Conservation (phyloP, 805 yeast species). For the Ogataea siamensis region DNA sequence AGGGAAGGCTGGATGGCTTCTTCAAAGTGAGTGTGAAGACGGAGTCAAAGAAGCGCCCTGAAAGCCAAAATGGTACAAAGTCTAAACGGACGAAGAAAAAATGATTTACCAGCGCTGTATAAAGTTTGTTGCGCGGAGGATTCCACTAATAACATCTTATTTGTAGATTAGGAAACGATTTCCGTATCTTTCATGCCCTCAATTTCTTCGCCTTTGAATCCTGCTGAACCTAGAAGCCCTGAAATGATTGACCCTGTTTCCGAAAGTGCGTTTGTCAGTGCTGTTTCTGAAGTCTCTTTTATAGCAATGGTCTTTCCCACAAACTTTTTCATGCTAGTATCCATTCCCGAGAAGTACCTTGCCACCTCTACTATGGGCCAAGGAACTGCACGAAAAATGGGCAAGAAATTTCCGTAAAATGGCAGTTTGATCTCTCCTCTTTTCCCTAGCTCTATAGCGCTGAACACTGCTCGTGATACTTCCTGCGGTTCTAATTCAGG, state of each 20-base stretch:
- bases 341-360: constrained; percentile 67
- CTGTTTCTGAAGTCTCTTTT: constrained; percentile 19
- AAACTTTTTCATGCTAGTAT: constrained; percentile 40
- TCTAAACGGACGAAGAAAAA: constrained; percentile 17
- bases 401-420: constrained; percentile 70
- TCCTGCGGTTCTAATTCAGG: constrained; percentile 72
- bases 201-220: constrained; percentile 10
- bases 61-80: constrained; percentile 31
- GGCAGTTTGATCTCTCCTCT: constrained; percentile 74
- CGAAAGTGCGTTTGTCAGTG: constrained; percentile 18
- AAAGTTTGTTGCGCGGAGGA: neutral
- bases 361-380: constrained; percentile 61
- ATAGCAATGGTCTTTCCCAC: constrained; percentile 25
- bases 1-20: constrained; percentile 90
- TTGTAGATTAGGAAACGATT: neutral
- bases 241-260: constrained; percentile 24
- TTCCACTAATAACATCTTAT: neutral
- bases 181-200: constrained; percentile 4
- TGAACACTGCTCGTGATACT: constrained; percentile 59
- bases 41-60: constrained; percentile 38
- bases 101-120: constrained; percentile 5
- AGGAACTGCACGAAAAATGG: constrained; percentile 68
- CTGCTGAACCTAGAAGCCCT: constrained; percentile 16
- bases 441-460: constrained; percentile 56
- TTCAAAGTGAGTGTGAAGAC: constrained; percentile 64